Evolutionary conservation across 768 basidiomycete species (phyloP).

Genomic region (Leccinum uliginosum): DNA sequence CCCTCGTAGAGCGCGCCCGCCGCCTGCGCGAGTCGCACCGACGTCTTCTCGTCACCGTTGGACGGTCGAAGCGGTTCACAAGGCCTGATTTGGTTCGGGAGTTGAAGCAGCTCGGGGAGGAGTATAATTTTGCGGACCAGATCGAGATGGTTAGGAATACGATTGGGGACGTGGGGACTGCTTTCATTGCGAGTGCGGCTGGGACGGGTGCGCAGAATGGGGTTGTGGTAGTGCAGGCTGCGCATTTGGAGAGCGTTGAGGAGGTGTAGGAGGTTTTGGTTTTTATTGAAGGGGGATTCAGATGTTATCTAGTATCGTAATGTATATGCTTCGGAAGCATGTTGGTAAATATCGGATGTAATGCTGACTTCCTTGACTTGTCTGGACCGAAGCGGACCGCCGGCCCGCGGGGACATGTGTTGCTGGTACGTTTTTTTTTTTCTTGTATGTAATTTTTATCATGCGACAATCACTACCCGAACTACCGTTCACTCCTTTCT

Average conservation of each 20-base stretch:
- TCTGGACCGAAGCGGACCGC: not conserved
- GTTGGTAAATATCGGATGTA: not conserved
- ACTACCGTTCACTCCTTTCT: not conserved
- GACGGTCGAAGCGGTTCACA: constrained; percentile 71
- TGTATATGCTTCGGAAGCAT: not conserved
- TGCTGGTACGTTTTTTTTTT: not conserved
- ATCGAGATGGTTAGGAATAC: constrained; percentile 58
- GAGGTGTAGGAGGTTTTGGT: constrained; percentile 1
- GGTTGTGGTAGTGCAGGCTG: constrained; percentile 62
- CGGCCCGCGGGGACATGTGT: not conserved
- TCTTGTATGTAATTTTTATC: not conserved
- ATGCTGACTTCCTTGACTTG: not conserved
- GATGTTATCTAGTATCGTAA: not conserved
- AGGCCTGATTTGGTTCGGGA: constrained; percentile 58
- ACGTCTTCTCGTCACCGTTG: constrained; percentile 62
- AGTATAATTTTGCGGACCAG: constrained; percentile 13
- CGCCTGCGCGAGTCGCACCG: constrained; percentile 24
- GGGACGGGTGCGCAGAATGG: constrained; percentile 53
- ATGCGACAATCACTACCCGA: not conserved
- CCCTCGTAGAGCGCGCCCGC: constrained; percentile 43
- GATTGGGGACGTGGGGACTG: constrained; percentile 79
- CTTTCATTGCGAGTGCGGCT: constrained; percentile 57
- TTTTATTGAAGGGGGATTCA: not conserved
- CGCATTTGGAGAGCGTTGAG: constrained; percentile 30
- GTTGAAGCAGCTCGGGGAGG: constrained; percentile 44